Evolutionary conservation across 805 yeast species (phyloP), one percentile per base, ranked within the genome.

Genomic region (Martiniozyma abietophila): DNA sequence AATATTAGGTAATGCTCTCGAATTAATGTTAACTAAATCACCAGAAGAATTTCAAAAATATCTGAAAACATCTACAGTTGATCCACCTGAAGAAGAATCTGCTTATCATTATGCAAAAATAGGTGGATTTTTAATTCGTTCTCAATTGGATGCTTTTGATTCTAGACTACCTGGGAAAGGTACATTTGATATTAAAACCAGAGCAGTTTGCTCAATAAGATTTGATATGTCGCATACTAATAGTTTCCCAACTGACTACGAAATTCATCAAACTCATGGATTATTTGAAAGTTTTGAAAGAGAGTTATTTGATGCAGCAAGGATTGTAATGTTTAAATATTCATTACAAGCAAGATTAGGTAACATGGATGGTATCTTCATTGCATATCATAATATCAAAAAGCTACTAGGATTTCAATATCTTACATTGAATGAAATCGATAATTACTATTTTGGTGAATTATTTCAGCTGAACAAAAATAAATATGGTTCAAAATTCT

Each of bases 331-430:
- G 58, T 61, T 89, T 46, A 89, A 89, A 58, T 89, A 89, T 51
- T 71, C 82, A 3, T 64, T 89, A 44, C 97, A 92, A 56, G 97
- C 96, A 0, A 67, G 96, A 42, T 81, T 89, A 27, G 98, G 97
- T 3, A 76, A 81, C 47, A 89, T 92, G 97, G 96, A 88, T 56
- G 98, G 98, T 5, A 84, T 92, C 3, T 85, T 83, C 46, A 67
- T 89, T 11, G 96, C 96, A 0, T 89, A 78, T 54, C 98, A 89
- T 55, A 89, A 88, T 53, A 69, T 85, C 33, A 65, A 72, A 20
- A 62, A 75, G 31, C 71, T 88, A 46, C 84, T 89, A 57, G 98
- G 96, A 3, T 92, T 86, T 56, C 89, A 86, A 54, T 89, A 89
- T 54, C 53, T 89, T 19, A 88, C 95, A 1, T 59, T 88, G 32